Percentiles rank a stretch among this genome's conserved stretches.
These are phyloP conservation scores for Crithidia sp. DNA, from an alignment of 208 protist genomes.

Conservation along the genomic window DNA sequence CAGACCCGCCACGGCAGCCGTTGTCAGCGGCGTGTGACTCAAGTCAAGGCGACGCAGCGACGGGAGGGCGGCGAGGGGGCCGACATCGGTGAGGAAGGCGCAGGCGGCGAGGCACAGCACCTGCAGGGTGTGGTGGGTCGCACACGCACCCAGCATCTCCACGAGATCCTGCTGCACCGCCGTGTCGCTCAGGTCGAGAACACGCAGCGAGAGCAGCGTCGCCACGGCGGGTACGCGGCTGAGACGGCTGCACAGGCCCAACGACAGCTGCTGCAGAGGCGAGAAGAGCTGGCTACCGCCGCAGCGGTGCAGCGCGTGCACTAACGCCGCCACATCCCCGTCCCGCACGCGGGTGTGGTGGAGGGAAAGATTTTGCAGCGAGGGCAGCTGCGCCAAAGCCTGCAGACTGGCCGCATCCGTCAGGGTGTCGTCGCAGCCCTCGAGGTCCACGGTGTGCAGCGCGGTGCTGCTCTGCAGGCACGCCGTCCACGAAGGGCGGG, in stretches of 20 bases:
- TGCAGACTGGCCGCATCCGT: neutral
- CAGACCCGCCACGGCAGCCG: conserved; percentile 1
- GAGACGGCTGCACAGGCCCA: neutral
- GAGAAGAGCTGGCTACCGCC: neutral
- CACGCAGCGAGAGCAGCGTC: neutral
- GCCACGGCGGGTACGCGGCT: neutral
- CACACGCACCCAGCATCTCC: neutral
- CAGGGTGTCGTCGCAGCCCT: conserved; percentile 7
- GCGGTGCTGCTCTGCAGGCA: neutral
- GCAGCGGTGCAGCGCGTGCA: neutral
- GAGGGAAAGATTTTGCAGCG: conserved; percentile 17
- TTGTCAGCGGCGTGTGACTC: conserved; percentile 19
- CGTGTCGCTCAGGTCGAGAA: conserved; percentile 17
- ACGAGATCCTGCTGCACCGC: conserved; percentile 1
- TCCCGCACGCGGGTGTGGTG: conserved; percentile 5
- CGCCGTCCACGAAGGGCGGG: neutral
- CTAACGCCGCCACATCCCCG: conserved; percentile 3
- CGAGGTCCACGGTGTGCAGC: conserved; percentile 13
- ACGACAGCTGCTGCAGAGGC: neutral
- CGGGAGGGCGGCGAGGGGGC: conserved; percentile 7
- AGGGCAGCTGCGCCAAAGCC: conserved; percentile 9
- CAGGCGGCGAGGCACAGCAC: conserved; percentile 12
- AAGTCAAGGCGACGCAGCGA: conserved; percentile 8
- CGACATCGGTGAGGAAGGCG: neutral
- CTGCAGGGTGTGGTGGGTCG: conserved; percentile 2